Evolutionary conservation across 225 moss, liverwort and hornwort species (phyloP).

Genomic region (Neckera pumila): DNA sequence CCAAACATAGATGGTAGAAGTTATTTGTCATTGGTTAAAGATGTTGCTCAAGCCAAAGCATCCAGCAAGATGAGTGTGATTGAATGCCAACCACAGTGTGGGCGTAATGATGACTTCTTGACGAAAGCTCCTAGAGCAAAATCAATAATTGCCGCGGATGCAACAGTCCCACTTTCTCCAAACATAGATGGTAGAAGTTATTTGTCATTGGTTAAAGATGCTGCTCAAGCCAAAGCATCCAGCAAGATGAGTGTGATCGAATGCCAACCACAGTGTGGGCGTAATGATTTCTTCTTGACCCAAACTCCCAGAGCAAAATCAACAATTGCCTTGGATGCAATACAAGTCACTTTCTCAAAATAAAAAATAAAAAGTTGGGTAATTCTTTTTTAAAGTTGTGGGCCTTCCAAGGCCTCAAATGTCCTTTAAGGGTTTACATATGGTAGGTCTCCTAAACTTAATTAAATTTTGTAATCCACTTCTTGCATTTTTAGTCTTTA

Average conservation of each 20-base stretch:
- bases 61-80: neutral
- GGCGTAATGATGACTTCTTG: neutral
- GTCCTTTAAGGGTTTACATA: too few species aligned
- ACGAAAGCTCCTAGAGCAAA: neutral
- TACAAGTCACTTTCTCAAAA: too few species aligned
- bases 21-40: neutral
- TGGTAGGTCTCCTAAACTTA: rapidly evolving
- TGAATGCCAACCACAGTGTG: neutral
- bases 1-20: neutral
- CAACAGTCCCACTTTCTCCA: neutral
- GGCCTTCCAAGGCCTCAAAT: neutral
- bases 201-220: neutral
- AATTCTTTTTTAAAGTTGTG: neutral
- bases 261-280: neutral
- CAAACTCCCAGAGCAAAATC: neutral
- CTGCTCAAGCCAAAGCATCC: neutral
- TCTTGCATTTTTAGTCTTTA: neutral
- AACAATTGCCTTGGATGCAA: neutral
- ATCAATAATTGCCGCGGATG: neutral
- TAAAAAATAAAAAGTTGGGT: neutral
- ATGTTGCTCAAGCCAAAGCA: neutral
- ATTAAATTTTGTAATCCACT: neutral
- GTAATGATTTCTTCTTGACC: neutral
- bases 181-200: neutral
- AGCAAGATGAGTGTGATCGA: neutral